A percentile compares a stretch with the other conserved stretches of the same genome.
Evolutionary conservation across 192 early-diverging fungal species (phyloP).

Genomic region (Phycomyces blakesleeanus): DNA sequence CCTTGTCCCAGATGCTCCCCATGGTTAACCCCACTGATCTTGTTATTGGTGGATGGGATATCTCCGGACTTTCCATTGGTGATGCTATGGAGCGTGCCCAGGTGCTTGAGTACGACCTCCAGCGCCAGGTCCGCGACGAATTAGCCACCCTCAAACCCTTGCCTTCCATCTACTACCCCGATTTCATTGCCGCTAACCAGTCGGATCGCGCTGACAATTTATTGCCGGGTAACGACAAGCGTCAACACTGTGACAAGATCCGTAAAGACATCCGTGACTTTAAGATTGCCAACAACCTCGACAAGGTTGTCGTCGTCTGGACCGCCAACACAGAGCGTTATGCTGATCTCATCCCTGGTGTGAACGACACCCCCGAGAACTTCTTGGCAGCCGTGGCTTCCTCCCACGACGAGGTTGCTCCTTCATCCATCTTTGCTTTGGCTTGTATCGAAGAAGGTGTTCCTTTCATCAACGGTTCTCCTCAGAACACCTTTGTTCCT

Average conservation of each 20-base stretch:
- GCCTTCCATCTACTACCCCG: constrained; percentile 97
- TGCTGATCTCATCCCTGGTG: constrained; percentile 77
- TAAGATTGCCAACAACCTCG: constrained; percentile 82
- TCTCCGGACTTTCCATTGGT: constrained; percentile 79
- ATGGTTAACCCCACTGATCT: constrained; percentile 97
- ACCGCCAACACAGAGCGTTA: constrained; percentile 99
- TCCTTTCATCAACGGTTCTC: constrained; percentile 98
- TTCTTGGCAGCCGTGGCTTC: constrained; percentile 75
- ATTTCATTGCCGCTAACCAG: constrained; percentile 99
- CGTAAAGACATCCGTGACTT: constrained; percentile 95
- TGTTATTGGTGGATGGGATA: constrained; percentile 99
- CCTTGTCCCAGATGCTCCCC: constrained; percentile 90
- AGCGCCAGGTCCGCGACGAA: constrained; percentile 84
- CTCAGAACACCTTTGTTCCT: constrained; percentile 99
- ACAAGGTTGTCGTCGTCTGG: constrained; percentile 96
- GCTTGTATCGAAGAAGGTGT: constrained; percentile 93
- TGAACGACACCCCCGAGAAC: constrained; percentile 96
- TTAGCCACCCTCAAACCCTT: constrained; percentile 81
- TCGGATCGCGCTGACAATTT: constrained; percentile 94
- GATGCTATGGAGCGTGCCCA: constrained; percentile 93
- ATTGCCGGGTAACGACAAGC: constrained; percentile 77
- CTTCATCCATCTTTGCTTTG: constrained; percentile 94
- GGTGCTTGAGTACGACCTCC: constrained; percentile 95
- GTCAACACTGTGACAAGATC: constrained; percentile 89
- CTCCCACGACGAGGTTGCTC: constrained; percentile 89